Evolutionary conservation across 495 filamentous ascomycete species (phyloP).

Genomic region (Xylaria intraflava): DNA sequence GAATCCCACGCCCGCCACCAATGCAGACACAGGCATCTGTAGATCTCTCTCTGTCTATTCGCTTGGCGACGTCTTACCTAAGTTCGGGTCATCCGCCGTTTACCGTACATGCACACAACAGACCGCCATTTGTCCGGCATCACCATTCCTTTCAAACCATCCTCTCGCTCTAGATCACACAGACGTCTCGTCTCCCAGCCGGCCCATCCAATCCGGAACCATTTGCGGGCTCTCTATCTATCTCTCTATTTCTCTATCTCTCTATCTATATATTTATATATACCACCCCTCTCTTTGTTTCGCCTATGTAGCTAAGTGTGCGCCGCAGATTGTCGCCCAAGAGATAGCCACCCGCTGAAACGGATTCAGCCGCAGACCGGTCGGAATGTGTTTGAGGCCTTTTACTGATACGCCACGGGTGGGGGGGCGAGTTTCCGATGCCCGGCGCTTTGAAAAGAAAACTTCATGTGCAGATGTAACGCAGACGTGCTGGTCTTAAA

Average conservation of each 20-base stretch:
- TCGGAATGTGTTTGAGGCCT: slow-evolving; percentile 18
- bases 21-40: too few species aligned
- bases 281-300: not conserved
- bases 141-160: too few species aligned
- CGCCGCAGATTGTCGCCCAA: not conserved
- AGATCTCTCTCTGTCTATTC: not conserved
- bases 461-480: not conserved
- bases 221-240: too few species aligned
- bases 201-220: too few species aligned
- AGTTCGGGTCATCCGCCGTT: not conserved
- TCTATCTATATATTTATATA: too few species aligned
- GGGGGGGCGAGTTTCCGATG: too few species aligned
- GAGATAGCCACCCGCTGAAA: slow-evolving; percentile 15
- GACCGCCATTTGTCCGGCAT: too few species aligned
- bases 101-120: too few species aligned
- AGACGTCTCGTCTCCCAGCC: too few species aligned
- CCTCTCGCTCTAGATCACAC: too few species aligned
- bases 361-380: slow-evolving; percentile 23
- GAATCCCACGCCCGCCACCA: not conserved
- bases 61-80: not conserved
- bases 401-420: not conserved
- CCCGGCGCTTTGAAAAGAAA: not conserved
- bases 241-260: too few species aligned
- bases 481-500: too few species aligned
- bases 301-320: slow-evolving; percentile 4